phyloP scores from a whole-genome alignment of 306 rosid species.

The Sicyos baderoa region DNA sequence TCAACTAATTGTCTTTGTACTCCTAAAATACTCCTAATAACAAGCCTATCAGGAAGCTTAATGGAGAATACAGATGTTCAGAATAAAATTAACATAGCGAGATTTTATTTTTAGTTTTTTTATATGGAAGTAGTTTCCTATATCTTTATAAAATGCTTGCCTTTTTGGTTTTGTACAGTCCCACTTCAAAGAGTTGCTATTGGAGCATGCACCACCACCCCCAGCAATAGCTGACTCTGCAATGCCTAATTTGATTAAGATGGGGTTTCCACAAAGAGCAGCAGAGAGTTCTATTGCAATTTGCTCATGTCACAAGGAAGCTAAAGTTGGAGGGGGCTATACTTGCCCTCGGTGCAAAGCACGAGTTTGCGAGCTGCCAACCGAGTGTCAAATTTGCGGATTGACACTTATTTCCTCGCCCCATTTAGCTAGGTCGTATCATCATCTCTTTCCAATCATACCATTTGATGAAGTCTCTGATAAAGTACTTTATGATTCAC shows the following conservation, averaged over 20 bases:
- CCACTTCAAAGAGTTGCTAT: conserved; percentile 72
- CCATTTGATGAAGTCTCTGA: conserved; percentile 76
- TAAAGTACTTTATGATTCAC: conserved; percentile 38
- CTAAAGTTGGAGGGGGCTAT: conserved; percentile 83
- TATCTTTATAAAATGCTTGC: conserved; percentile 13
- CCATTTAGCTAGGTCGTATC: conserved; percentile 96
- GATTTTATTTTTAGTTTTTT: background rate
- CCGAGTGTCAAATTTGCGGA: conserved; percentile 87
- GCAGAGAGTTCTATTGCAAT: conserved; percentile 86
- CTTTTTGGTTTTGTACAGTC: conserved; percentile 33
- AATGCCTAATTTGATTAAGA: conserved; percentile 76
- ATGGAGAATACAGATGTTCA: background rate
- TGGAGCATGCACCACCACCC: conserved; percentile 97
- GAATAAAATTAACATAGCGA: background rate
- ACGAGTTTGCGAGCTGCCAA: conserved; percentile 92
- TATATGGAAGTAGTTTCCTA: background rate
- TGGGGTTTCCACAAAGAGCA: conserved; percentile 98
- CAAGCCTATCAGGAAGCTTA: background rate
- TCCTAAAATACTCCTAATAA: too few relatives aligned
- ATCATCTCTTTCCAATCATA: conserved; percentile 86
- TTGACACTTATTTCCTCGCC: conserved; percentile 95
- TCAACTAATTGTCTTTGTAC: too few relatives aligned
- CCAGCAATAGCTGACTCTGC: conserved; percentile 98
- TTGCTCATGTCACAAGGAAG: conserved; percentile 86
- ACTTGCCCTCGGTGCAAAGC: conserved; percentile 94